Percentiles rank a stretch among this genome's conserved stretches.
Evolutionary conservation across 345 rosid genomes (phyloP).

Genomic region (Pugionium dolabratum): DNA sequence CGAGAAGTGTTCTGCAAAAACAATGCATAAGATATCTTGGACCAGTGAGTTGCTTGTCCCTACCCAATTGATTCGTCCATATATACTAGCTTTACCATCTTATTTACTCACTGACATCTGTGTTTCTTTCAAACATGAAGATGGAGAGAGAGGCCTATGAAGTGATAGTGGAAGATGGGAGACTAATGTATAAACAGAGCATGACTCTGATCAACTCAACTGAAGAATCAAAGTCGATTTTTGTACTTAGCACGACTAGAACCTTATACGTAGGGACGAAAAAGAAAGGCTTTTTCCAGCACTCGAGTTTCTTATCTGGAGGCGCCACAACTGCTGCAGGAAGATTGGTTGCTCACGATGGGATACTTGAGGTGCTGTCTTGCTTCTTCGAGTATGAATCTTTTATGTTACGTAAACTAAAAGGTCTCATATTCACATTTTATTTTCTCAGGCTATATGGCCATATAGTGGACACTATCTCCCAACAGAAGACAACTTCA

Average conservation of each 20-base stretch:
- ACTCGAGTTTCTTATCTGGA: slow-evolving; percentile 71
- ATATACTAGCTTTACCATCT: slow-evolving; percentile 1
- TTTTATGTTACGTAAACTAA: slow-evolving; percentile 16
- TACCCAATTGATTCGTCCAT: background rate
- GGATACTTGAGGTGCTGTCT: slow-evolving; percentile 55
- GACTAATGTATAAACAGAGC: slow-evolving; percentile 51
- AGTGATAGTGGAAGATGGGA: slow-evolving; percentile 64
- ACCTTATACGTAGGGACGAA: slow-evolving; percentile 60
- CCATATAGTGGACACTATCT: slow-evolving; percentile 77
- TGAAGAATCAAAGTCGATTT: slow-evolving; percentile 61
- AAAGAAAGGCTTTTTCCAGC: slow-evolving; percentile 65
- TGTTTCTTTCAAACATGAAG: slow-evolving; percentile 40
- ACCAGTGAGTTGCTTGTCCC: slow-evolving; percentile 48
- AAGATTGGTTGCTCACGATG: slow-evolving; percentile 55
- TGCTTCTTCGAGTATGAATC: slow-evolving; percentile 4
- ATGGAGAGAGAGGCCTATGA: slow-evolving; percentile 65
- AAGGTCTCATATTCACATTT: background rate
- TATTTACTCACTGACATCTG: slow-evolving; percentile 1
- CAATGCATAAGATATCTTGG: slow-evolving; percentile 69
- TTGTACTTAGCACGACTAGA: slow-evolving; percentile 72
- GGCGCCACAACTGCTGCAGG: slow-evolving; percentile 72
- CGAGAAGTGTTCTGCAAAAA: slow-evolving; percentile 52
- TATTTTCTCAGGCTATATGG: slow-evolving; percentile 56
- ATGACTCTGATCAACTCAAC: slow-evolving; percentile 49
- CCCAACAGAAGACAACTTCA: slow-evolving; percentile 68